A percentile compares a stretch with the other conserved stretches of the same genome.
Evolutionary conservation across 2,329 filamentous ascomycete genomes (phyloP).

Genomic region (Fusarium sp.): DNA sequence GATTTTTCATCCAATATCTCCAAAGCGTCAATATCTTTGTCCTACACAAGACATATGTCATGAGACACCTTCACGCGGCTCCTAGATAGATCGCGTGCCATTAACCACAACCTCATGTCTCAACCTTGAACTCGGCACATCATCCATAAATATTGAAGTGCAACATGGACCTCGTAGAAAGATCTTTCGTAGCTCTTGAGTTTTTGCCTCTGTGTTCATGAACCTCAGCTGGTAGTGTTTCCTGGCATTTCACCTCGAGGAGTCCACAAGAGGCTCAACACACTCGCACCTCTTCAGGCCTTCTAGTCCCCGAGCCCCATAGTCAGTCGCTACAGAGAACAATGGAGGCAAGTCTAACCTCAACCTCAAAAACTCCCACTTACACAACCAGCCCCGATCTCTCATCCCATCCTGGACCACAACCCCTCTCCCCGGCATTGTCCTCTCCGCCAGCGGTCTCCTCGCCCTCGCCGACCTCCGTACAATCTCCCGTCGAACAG

Average conservation of each 20-base stretch:
- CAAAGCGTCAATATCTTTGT: background rate
- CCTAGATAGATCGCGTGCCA: constrained; percentile 27
- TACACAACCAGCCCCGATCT: constrained; percentile 31
- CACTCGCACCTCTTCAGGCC: too few species aligned
- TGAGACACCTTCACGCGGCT: constrained; percentile 17
- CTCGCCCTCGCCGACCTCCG: constrained; percentile 70
- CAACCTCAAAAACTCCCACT: background rate
- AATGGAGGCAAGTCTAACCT: constrained; percentile 27
- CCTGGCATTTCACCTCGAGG: background rate
- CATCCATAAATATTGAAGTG: background rate
- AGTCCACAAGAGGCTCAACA: background rate
- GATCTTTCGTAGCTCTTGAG: background rate
- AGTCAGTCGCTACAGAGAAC: background rate
- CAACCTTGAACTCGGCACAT: background rate
- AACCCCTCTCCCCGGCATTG: constrained; percentile 59
- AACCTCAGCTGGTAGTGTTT: background rate
- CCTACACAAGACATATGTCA: constrained; percentile 22
- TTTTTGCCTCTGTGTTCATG: background rate
- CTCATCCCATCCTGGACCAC: constrained; percentile 58
- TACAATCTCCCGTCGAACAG: constrained; percentile 67
- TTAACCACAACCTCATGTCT: constrained; percentile 14
- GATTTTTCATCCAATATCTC: background rate
- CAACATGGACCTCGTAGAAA: background rate
- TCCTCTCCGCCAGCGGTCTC: constrained; percentile 65
- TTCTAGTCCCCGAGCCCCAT: background rate